phyloP scores from a whole-genome alignment of 1,139 yeast species.

The Debaryomyces subglobosus region DNA sequence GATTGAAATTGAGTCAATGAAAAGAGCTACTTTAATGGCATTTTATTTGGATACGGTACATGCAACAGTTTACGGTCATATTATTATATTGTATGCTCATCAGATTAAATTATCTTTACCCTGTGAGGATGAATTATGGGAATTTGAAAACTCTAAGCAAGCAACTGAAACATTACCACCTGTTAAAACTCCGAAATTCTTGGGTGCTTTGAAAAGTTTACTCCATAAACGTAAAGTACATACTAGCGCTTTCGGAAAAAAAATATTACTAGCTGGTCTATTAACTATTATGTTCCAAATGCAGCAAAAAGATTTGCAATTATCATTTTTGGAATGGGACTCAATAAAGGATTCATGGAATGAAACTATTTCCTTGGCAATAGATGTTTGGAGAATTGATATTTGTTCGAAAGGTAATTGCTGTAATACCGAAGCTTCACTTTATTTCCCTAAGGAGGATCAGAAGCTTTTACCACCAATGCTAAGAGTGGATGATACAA shows the following conservation, averaged over 20 bases:
- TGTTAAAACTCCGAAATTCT: slow-evolving; percentile 36
- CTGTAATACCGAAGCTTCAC: slow-evolving; percentile 28
- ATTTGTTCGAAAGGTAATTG: slow-evolving; percentile 25
- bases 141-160: slow-evolving; percentile 17
- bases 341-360: slow-evolving; percentile 51
- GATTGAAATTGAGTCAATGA: slow-evolving; percentile 38
- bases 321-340: slow-evolving; percentile 27
- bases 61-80: slow-evolving; percentile 38
- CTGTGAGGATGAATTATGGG: slow-evolving; percentile 37
- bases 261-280: slow-evolving; percentile 70
- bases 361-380: slow-evolving; percentile 61
- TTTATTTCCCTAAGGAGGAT: slow-evolving; percentile 19
- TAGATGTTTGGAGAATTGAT: slow-evolving; percentile 57
- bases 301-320: slow-evolving; percentile 71
- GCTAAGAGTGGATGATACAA: slow-evolving; percentile 21
- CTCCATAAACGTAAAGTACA: slow-evolving; percentile 55
- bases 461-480: slow-evolving; percentile 22
- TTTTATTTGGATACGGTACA: slow-evolving; percentile 35
- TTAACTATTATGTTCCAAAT: slow-evolving; percentile 70
- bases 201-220: slow-evolving; percentile 57
- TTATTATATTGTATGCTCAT: slow-evolving; percentile 31
- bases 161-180: slow-evolving; percentile 13
- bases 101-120: slow-evolving; percentile 35
- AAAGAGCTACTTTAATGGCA: slow-evolving; percentile 34
- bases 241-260: slow-evolving; percentile 54